A percentile compares a stretch with the other conserved stretches of the same genome.
Evolutionary conservation across 1,284 basidiomycete species (phyloP).

Genomic region (Ustilago crameri): DNA sequence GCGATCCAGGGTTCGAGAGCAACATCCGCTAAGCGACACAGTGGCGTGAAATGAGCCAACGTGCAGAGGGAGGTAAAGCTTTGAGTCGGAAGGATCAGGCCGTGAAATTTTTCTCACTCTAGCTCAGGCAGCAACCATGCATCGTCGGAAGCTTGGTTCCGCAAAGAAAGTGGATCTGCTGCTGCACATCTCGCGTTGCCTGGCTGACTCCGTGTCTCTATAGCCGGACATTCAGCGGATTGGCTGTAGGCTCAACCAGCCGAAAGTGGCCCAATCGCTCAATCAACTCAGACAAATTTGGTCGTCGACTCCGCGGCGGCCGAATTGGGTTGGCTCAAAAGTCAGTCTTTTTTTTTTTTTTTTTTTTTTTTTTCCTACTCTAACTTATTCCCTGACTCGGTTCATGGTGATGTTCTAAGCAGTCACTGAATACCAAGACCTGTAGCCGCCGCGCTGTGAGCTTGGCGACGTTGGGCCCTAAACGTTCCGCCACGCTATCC

Average conservation of each 20-base stretch:
- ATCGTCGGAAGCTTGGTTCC: conserved; percentile 26
- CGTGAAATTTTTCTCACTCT: background rate
- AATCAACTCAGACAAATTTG: background rate
- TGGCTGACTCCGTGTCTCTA: conserved; percentile 1
- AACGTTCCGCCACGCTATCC: background rate
- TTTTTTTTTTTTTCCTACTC: conserved; percentile 1
- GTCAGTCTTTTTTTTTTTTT: conserved; percentile 7
- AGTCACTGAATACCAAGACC: background rate
- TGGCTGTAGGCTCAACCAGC: background rate
- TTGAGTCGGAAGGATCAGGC: too few relatives aligned
- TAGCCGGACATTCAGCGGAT: conserved; percentile 1
- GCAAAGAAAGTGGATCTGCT: background rate
- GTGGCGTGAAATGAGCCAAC: too few relatives aligned
- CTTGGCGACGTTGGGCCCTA: conserved; percentile 3
- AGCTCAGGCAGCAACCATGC: background rate
- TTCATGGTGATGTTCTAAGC: conserved; percentile 1
- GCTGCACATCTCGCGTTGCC: background rate
- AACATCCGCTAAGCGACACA: too few relatives aligned
- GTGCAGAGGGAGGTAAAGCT: too few relatives aligned
- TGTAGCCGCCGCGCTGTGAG: background rate
- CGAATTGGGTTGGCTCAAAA: background rate
- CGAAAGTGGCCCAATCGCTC: background rate
- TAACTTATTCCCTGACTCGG: conserved; percentile 6
- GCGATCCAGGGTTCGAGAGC: too few relatives aligned
- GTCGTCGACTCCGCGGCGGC: background rate